These are phyloP conservation scores for Aspergillus nanangensis DNA, from an alignment of 495 filamentous ascomycete species.

Conservation along the genomic window DNA sequence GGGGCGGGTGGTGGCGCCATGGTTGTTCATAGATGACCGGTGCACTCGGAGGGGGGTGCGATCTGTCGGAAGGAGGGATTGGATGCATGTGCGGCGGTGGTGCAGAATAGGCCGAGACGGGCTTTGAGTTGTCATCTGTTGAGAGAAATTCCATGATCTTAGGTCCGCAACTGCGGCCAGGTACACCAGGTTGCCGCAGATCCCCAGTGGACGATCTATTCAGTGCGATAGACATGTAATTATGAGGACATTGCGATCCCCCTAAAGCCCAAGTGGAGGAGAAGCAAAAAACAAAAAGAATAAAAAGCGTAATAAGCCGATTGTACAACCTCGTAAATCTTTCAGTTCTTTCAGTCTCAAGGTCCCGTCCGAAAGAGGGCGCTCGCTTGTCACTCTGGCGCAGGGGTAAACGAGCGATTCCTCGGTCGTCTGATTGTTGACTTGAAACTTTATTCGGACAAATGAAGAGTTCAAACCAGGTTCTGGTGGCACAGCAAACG, in stretches of 20 bases:
- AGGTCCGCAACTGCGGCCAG: slow-evolving; percentile 10
- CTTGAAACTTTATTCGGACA: not conserved
- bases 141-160: slow-evolving; percentile 17
- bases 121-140: slow-evolving; percentile 17
- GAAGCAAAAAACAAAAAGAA: not conserved
- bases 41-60: slow-evolving; percentile 20
- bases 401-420: not conserved
- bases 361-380: no score
- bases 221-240: slow-evolving; percentile 16
- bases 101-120: slow-evolving; percentile 12
- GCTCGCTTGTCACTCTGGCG: not conserved
- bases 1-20: slow-evolving; percentile 31
- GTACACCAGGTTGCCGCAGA: slow-evolving; percentile 10
- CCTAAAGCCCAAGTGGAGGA: not conserved
- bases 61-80: slow-evolving; percentile 28
- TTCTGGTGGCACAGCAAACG: slow-evolving; percentile 9
- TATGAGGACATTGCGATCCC: slow-evolving; percentile 18
- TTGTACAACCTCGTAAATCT: not conserved
- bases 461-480: not conserved
- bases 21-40: slow-evolving; percentile 29
- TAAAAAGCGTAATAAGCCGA: not conserved
- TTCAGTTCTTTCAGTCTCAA: no score
- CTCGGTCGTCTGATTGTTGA: not conserved
- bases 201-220: slow-evolving; percentile 13
- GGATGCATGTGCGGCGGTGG: slow-evolving; percentile 25